phyloP scores from a whole-genome alignment of 2,329 filamentous ascomycete genomes.

The Sphaerulina vaccinii region DNA sequence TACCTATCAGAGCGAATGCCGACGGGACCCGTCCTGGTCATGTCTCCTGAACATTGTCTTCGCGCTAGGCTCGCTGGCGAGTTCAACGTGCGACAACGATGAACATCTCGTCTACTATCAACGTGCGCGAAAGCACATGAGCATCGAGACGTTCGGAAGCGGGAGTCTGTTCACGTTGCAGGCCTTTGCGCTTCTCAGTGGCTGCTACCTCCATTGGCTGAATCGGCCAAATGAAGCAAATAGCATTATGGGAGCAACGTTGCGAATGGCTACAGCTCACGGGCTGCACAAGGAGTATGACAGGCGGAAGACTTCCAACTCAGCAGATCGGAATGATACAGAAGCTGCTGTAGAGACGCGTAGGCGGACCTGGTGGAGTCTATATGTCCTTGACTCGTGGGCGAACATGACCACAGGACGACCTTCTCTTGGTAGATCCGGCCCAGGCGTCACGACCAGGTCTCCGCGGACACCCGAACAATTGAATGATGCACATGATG shows the following conservation, averaged over 20 bases:
- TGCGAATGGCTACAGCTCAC: slow-evolving; percentile 36
- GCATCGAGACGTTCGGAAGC: slow-evolving; percentile 34
- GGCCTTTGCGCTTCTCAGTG: slow-evolving; percentile 33
- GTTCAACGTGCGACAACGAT: slow-evolving; percentile 30
- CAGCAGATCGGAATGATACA: slow-evolving; percentile 39
- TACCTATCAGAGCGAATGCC: slow-evolving; percentile 33
- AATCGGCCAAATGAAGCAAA: slow-evolving; percentile 37
- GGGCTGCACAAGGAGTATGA: slow-evolving; percentile 36
- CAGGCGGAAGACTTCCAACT: slow-evolving; percentile 44
- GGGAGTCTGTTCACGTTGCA: slow-evolving; percentile 35
- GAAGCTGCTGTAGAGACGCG: slow-evolving; percentile 60
- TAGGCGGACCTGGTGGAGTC: slow-evolving; percentile 70
- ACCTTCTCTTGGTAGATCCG: slow-evolving; percentile 67
- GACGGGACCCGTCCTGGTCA: slow-evolving; percentile 35
- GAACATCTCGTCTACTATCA: slow-evolving; percentile 35
- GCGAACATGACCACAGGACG: slow-evolving; percentile 68
- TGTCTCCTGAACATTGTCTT: slow-evolving; percentile 37
- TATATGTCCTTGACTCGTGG: slow-evolving; percentile 74
- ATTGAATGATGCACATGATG: slow-evolving; percentile 38
- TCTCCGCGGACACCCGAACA: slow-evolving; percentile 51
- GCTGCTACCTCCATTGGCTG: slow-evolving; percentile 38
- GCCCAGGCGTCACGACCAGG: slow-evolving; percentile 65
- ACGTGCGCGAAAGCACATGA: slow-evolving; percentile 33
- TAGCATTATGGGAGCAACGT: slow-evolving; percentile 35
- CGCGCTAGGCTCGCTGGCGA: slow-evolving; percentile 33